These are phyloP conservation scores for Quercus bicolor DNA, from an alignment of 306 rosid species.

Conservation along the genomic window DNA sequence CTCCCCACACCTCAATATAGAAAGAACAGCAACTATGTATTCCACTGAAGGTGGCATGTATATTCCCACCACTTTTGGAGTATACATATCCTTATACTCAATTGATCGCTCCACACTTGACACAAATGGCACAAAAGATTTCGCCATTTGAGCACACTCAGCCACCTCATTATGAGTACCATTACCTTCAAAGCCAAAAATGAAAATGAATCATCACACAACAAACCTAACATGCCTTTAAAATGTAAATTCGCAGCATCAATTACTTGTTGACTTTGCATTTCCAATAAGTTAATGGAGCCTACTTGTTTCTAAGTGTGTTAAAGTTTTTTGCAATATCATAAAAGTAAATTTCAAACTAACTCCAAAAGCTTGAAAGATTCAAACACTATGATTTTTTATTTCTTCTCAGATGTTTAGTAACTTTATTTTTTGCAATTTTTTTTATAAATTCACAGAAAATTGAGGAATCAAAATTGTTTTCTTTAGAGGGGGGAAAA, in stretches of 20 bases:
- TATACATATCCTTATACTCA: conserved; percentile 24
- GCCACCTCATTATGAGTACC: conserved; percentile 2
- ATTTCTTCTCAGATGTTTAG: too few relatives aligned
- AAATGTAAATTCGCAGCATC: not conserved
- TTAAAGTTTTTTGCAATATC: not conserved
- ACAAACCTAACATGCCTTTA: not conserved
- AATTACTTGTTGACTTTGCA: not conserved
- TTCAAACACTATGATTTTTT: not conserved
- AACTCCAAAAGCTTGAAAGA: not conserved
- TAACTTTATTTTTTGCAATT: not conserved
- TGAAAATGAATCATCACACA: conserved; percentile 8
- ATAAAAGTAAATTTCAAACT: not conserved
- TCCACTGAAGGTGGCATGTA: conserved; percentile 76
- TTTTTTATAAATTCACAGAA: not conserved
- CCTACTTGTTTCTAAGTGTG: not conserved
- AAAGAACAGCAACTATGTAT: conserved; percentile 69
- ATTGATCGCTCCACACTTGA: conserved; percentile 18
- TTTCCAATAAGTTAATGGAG: not conserved
- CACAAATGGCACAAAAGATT: conserved; percentile 12
- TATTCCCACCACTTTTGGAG: conserved; percentile 69
- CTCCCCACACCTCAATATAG: conserved; percentile 67
- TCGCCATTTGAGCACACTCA: conserved; percentile 7
- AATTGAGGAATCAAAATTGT: not conserved
- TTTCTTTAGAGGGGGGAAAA: too few relatives aligned
- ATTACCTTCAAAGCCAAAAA: conserved; percentile 26